Conservation (phyloP, 768 basidiomycete species). For the Heimioporus sp. region DNA sequence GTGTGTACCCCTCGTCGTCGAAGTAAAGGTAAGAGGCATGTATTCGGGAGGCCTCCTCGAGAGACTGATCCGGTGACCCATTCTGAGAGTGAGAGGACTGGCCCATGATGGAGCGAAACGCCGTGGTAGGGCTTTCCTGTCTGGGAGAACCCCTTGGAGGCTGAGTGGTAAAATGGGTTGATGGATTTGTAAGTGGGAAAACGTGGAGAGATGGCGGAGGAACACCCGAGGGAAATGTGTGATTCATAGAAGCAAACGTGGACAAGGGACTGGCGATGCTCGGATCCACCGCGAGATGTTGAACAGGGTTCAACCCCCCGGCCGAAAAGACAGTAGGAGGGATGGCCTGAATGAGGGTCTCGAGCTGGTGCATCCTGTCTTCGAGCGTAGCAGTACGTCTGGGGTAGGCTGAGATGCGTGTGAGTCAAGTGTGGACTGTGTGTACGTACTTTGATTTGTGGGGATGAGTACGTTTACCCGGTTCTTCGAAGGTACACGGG, state of each 20-base stretch:
- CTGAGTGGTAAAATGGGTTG: slow-evolving; percentile 64
- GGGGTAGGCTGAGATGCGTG: slow-evolving; percentile 4
- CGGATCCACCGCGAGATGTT: slow-evolving; percentile 35
- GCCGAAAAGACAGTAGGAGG: slow-evolving; percentile 78
- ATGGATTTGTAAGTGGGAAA: slow-evolving; percentile 79
- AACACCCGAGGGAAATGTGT: slow-evolving; percentile 52
- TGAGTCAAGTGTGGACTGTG: background rate
- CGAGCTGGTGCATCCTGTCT: slow-evolving; percentile 86
- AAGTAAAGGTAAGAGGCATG: slow-evolving; percentile 82
- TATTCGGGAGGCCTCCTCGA: slow-evolving; percentile 60
- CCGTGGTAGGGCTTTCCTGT: slow-evolving; percentile 43
- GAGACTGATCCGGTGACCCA: slow-evolving; percentile 40
- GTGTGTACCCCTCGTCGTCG: slow-evolving; percentile 82
- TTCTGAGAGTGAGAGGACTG: slow-evolving; percentile 28
- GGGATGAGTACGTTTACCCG: slow-evolving; percentile 80
- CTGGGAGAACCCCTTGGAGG: slow-evolving; percentile 43
- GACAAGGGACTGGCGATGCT: slow-evolving; percentile 32
- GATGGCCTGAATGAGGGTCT: slow-evolving; percentile 81
- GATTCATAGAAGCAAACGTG: slow-evolving; percentile 39
- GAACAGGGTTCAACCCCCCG: slow-evolving; percentile 39
- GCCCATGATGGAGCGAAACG: slow-evolving; percentile 42
- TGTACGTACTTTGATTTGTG: slow-evolving; percentile 81
- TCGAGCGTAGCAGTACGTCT: slow-evolving; percentile 83
- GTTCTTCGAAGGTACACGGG: slow-evolving; percentile 84
- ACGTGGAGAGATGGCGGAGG: slow-evolving; percentile 78